A percentile compares a stretch with the other conserved stretches of the same genome.
phyloP scores from a whole-genome alignment of 2,329 filamentous ascomycete species.

The Colletotrichum somersetense region DNA sequence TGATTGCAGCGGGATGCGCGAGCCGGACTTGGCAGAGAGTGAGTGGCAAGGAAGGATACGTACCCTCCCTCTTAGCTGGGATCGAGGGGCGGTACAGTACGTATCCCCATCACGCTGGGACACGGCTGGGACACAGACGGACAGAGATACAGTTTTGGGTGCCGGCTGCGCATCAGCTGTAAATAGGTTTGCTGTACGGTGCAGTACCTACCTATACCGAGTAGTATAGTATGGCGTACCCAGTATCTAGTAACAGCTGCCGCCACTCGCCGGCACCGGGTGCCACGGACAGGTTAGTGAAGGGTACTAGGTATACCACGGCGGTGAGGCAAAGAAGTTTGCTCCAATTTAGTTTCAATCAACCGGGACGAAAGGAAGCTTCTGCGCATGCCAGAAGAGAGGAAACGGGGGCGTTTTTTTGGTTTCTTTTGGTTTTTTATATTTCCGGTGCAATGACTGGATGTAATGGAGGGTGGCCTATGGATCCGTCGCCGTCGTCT shows the following conservation, averaged over 20 bases:
- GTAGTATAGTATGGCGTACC: no score
- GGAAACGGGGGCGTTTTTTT: neutral
- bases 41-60: neutral
- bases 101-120: neutral
- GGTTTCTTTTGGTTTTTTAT: neutral
- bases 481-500: conserved; percentile 29
- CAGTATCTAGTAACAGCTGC: neutral
- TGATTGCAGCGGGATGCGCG: conserved; percentile 35
- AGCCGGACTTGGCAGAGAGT: conserved; percentile 27
- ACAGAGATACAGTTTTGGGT: neutral
- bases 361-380: neutral
- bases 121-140: neutral
- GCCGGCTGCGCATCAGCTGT: conserved; percentile 7
- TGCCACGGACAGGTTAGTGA: conserved; percentile 1
- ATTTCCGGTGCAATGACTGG: conserved; percentile 2
- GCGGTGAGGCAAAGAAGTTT: conserved; percentile 37
- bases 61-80: neutral
- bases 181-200: conserved; percentile 12
- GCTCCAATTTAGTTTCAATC: conserved; percentile 21
- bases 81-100: neutral
- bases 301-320: neutral
- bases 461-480: conserved; percentile 36
- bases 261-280: neutral
- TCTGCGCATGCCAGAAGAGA: neutral
- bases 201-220: no score